Evolutionary conservation across 257 asterid species (phyloP), one percentile per base, ranked within the genome.

Genomic region (Solanum lycopersicoides): DNA sequence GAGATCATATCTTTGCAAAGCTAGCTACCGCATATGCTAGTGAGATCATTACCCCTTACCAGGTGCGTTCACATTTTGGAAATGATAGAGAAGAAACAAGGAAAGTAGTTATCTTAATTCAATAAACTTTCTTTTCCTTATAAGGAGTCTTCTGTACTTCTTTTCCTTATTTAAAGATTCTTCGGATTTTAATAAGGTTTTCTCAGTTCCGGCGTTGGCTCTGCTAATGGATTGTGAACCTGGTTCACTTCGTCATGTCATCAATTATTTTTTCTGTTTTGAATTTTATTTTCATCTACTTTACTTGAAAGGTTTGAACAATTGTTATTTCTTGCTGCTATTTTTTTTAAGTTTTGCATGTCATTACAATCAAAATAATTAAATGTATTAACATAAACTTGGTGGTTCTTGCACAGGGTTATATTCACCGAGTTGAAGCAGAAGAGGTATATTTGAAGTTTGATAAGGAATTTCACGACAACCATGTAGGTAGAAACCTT

Each of bases 341-440:
- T n/a, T n/a, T 28, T 8, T 9, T 21, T 35, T 56, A 13, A 73
- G 80, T n/a, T n/a, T 39, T 28, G 80, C 16, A n/a, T n/a, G 50
- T 73, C 50, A 73, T 25, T 37, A 35, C 9, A 20, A 73, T 20
- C 50, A 37, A 72, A 23, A 76, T 13, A 6, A 71, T 16, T 7
- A 71, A 41, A 41, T 76, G 53, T 44, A 34, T 85, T 85, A n/a
- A 41, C 83, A 71, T 47, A 44, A 23, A 85, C 28, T 68, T 85
- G 39, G 69, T 82, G 77, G 45, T 82, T 90, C 71, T 72, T 86
- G 37, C 68, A 87, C 95, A 95, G 97, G 99, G 98, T 37, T 94
- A 83, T 91, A 93, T 96, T 87, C 92, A 95, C 83, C 92, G 94
- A 41, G 98, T 96, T 16, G 97, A 95, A 89, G 98, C 98, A 3